Evolutionary conservation across 176 grass and related monocot genomes (phyloP).

Genomic region (Melocanna baccifera): DNA sequence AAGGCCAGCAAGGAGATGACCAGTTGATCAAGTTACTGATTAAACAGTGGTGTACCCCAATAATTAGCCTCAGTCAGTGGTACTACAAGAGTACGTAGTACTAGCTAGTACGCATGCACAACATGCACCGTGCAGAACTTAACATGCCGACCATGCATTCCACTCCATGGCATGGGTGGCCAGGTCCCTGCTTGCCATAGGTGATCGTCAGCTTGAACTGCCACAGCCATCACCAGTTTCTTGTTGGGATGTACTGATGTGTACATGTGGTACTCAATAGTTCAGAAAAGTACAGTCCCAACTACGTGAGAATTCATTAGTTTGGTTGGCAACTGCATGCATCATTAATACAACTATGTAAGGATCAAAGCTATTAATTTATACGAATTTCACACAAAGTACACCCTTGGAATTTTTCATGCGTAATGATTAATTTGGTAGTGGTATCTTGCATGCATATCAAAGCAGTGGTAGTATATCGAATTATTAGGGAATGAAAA

Average conservation of each 20-base stretch:
- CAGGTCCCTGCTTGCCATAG: neutral
- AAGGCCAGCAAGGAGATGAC: neutral
- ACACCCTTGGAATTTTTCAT: conserved; percentile 21
- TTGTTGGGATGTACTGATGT: conserved; percentile 21
- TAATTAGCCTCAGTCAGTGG: neutral
- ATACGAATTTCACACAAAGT: conserved; percentile 11
- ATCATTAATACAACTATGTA: neutral
- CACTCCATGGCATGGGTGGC: neutral
- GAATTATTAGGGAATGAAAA: conserved; percentile 34
- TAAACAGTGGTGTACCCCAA: neutral
- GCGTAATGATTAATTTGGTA: neutral
- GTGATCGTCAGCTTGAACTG: neutral
- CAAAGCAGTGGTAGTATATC: neutral
- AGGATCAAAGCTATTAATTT: conserved; percentile 4
- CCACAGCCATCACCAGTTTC: neutral
- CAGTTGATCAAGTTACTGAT: neutral
- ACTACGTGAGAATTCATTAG: neutral
- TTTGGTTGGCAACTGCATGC: conserved; percentile 6
- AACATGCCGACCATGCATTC: neutral
- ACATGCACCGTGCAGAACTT: neutral
- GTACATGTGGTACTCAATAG: neutral
- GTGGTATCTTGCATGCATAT: neutral
- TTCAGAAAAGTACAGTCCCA: conserved; percentile 6
- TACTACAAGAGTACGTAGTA: neutral
- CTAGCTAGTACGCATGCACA: neutral